Conservation (phyloP, 352 stramenopile species). For the Lagenidium giganteum region DNA sequence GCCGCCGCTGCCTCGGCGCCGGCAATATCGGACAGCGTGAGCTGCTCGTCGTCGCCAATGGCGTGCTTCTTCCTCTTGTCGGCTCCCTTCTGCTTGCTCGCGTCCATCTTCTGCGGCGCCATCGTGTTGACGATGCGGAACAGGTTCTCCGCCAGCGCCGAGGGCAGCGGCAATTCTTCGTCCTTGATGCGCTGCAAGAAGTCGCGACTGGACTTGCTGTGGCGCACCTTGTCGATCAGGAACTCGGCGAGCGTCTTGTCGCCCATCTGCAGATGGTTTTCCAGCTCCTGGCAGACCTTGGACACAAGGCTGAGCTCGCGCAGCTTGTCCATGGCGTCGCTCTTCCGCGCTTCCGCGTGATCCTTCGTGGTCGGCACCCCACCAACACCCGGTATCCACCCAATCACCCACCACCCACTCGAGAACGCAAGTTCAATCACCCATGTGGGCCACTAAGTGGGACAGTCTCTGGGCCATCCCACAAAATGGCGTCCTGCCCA, state of each 20-base stretch:
- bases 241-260: constrained; percentile 98
- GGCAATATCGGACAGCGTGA: constrained; percentile 60
- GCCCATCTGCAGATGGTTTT: constrained; percentile 92
- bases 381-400: background rate
- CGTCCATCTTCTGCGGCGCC: constrained; percentile 37
- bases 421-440: no score
- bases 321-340: constrained; percentile 74
- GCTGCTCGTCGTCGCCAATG: constrained; percentile 60
- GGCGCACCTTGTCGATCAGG: constrained; percentile 88
- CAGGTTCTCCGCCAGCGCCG: constrained; percentile 64
- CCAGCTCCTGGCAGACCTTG: constrained; percentile 85
- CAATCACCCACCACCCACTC: no score
- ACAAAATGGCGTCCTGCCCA: no score
- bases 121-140: constrained; percentile 82
- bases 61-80: constrained; percentile 23
- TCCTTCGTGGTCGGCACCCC: constrained; percentile 9
- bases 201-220: constrained; percentile 49
- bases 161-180: constrained; percentile 56
- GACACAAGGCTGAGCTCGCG: constrained; percentile 85
- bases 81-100: background rate
- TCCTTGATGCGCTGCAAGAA: constrained; percentile 61
- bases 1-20: constrained; percentile 18
- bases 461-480: no score
- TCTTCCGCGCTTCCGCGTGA: background rate
- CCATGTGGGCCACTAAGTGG: no score